Evolutionary conservation across 176 grass and related monocot genomes (phyloP), one percentile per base, ranked within the genome.

Genomic region (Thalia dealbata): DNA sequence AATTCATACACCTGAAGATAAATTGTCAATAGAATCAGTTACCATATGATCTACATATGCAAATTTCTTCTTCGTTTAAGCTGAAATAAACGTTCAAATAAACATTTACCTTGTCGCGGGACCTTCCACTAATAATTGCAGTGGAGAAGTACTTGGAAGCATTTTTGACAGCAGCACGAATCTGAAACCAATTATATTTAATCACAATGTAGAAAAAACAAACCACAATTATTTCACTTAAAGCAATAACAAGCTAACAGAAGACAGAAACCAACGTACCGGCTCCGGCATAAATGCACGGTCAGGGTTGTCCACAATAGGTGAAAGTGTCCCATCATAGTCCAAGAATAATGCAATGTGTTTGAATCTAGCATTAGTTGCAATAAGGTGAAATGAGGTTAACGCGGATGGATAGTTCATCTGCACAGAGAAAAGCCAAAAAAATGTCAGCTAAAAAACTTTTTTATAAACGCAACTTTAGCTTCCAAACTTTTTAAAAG

Each of bases 91-190:
- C 32, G 4, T 2, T 38, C 4, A 38, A 50, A n/a, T 26, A 75
- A 42, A 32, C 42, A 4, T 75, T 69, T n/a, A 92, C 95, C 90
- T 99, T 99, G 51, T 88, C 78, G 44, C 95, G 90, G 65, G 85
- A 91, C 28, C 95, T 88, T 91, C 95, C 95, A 51, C 95, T 99
- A 73, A 99, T 86, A 44, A 99, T 91, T 71, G 95, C 90, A 3
- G 90, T 88, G 2, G 95, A 90, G 75, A 99, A 88, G 59, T 81
- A 76, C 68, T 84, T 99, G 12, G 95, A 83, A 27, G 84, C 87
- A 43, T 84, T 87, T 71, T 87, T 93, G 19, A 99, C 83, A 69
- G 90, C 73, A 69, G 79, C 76, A 75, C 87, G 84, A 87, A 93
- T 99, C 95, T 99, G 76, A 45, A 61, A 71, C 15, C 52, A 52